Percentiles rank a stretch among this genome's conserved stretches.
phyloP scores from a whole-genome alignment of 495 filamentous ascomycete genomes.

The Hyaloscypha variabilis region DNA sequence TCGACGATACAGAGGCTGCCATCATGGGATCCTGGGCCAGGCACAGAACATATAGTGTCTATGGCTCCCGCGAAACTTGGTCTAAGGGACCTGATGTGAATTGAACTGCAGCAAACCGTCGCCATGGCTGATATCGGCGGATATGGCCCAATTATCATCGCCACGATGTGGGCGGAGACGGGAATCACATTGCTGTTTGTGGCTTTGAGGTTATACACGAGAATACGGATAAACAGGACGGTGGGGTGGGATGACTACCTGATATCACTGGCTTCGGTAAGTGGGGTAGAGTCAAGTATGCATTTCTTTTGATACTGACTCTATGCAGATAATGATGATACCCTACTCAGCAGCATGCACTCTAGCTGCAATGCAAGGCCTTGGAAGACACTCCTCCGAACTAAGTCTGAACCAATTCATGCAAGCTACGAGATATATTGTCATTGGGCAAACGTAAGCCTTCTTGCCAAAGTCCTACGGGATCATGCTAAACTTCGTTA shows the following conservation, averaged over 20 bases:
- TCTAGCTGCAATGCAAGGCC: conserved; percentile 22
- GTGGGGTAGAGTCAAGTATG: background rate
- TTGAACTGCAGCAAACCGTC: background rate
- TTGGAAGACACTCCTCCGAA: conserved; percentile 25
- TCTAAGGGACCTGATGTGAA: background rate
- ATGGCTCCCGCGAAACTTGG: background rate
- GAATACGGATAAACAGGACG: conserved; percentile 16
- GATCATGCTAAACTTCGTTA: background rate
- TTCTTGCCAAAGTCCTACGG: background rate
- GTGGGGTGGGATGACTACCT: conserved; percentile 29
- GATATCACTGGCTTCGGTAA: conserved; percentile 28
- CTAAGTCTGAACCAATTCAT: conserved; percentile 17
- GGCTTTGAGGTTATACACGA: conserved; percentile 23
- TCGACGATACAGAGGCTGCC: background rate
- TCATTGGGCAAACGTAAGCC: conserved; percentile 18
- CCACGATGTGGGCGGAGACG: conserved; percentile 19
- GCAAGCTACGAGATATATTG: conserved; percentile 8
- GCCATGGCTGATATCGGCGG: conserved; percentile 17
- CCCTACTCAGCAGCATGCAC: conserved; percentile 19
- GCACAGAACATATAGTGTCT: background rate
- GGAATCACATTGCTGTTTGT: conserved; percentile 23
- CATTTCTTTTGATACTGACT: background rate
- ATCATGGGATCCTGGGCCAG: background rate
- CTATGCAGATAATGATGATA: conserved; percentile 10
- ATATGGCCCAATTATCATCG: conserved; percentile 23